These are phyloP conservation scores for Priceomyces medius DNA, from an alignment of 805 yeast genomes.

Conservation along the genomic window DNA sequence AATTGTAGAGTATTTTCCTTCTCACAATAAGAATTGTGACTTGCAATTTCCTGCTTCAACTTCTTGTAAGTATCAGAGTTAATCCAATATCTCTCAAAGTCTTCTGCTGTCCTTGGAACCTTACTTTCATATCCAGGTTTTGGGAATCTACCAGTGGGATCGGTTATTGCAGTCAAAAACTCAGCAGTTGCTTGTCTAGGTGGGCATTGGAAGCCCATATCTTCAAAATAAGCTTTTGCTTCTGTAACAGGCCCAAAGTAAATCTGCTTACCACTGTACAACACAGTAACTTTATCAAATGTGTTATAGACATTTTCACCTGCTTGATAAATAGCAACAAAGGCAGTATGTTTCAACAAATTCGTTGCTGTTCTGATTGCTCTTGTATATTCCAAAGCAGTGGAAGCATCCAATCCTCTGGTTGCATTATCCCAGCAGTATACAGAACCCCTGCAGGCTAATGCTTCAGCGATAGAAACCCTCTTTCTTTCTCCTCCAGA, in stretches of 20 bases:
- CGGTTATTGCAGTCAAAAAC: slow-evolving; percentile 67
- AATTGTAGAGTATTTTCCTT: slow-evolving; percentile 25
- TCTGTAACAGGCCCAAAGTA: slow-evolving; percentile 58
- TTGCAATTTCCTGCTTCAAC: slow-evolving; percentile 23
- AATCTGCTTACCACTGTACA: slow-evolving; percentile 46
- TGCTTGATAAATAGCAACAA: slow-evolving; percentile 53
- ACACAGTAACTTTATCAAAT: slow-evolving; percentile 31
- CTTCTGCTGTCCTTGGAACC: slow-evolving; percentile 62
- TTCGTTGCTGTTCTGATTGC: slow-evolving; percentile 37
- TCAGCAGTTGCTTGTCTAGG: slow-evolving; percentile 70
- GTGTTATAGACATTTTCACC: slow-evolving; percentile 29
- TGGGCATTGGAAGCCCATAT: slow-evolving; percentile 66
- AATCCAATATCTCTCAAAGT: slow-evolving; percentile 61
- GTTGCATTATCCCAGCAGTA: slow-evolving; percentile 37
- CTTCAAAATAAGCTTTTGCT: slow-evolving; percentile 58
- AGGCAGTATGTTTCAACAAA: slow-evolving; percentile 52
- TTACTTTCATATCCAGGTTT: slow-evolving; percentile 46
- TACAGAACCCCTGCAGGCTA: slow-evolving; percentile 43
- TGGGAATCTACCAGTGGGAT: slow-evolving; percentile 58
- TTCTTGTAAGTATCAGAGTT: slow-evolving; percentile 35
- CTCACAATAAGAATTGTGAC: slow-evolving; percentile 12
- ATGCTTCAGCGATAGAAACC: slow-evolving; percentile 68
- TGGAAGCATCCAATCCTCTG: slow-evolving; percentile 33
- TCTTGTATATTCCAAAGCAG: slow-evolving; percentile 30
- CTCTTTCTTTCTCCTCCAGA: slow-evolving; percentile 77